Evolutionary conservation across 164 flowering plant genomes (phyloP).

Genomic region (Brasenia schreberi): DNA sequence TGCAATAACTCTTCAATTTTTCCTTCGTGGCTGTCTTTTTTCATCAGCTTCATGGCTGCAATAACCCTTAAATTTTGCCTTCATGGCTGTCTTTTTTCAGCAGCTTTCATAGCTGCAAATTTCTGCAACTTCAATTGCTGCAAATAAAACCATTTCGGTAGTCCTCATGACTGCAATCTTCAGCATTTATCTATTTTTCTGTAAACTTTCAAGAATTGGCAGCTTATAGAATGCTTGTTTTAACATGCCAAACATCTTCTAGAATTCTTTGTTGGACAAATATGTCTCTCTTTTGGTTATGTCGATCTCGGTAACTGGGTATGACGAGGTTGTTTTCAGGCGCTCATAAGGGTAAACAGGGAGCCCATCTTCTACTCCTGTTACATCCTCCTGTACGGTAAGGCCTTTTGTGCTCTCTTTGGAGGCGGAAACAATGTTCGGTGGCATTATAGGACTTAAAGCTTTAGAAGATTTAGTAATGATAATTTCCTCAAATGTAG

Average conservation of each 20-base stretch:
- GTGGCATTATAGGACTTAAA: conserved; percentile 30
- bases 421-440: conserved; percentile 9
- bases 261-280: conserved; percentile 73
- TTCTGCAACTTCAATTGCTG: no score
- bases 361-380: conserved; percentile 88
- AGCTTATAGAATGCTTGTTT: conserved; percentile 81
- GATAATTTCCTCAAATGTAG: conserved; percentile 44
- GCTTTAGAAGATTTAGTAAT: conserved; percentile 43
- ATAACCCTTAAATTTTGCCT: no score
- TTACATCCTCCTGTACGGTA: conserved; percentile 69
- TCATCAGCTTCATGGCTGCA: no score
- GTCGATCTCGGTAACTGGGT: conserved; percentile 78
- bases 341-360: conserved; percentile 71
- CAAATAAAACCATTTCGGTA: no score
- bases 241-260: conserved; percentile 77
- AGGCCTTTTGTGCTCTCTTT: conserved; percentile 33
- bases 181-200: no score
- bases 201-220: no score
- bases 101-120: no score
- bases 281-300: conserved; percentile 94
- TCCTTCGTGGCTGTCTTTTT: no score
- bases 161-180: no score
- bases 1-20: no score
- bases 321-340: conserved; percentile 41
- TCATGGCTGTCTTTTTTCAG: no score